Conservation (phyloP, 345 rosid genomes). For the Luvunga scandens region DNA sequence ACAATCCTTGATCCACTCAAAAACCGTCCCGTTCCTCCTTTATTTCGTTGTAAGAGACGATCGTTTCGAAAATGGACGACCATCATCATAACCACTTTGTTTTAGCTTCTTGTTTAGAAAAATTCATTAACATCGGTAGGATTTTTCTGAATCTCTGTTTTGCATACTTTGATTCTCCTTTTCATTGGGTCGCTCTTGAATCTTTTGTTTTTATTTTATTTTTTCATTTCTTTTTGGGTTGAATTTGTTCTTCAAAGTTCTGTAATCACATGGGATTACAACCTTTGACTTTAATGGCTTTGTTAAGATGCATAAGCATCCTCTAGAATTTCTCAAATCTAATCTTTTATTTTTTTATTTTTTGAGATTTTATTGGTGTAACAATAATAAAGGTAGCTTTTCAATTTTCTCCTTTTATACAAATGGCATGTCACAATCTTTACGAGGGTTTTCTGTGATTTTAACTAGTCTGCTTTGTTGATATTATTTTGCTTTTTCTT, state of each 20-base stretch:
- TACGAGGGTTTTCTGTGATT: conserved; percentile 19
- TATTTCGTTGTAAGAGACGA: neutral
- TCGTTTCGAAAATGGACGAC: neutral
- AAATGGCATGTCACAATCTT: neutral
- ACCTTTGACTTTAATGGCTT: conserved; percentile 13
- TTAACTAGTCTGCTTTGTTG: conserved; percentile 1
- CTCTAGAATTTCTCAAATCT: conserved; percentile 12
- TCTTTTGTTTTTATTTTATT: neutral
- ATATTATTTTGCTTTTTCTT: neutral
- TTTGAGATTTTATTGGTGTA: neutral
- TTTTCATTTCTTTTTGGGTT: neutral
- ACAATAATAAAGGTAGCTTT: neutral
- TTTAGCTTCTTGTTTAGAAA: neutral
- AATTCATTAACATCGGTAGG: neutral
- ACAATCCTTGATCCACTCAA: neutral
- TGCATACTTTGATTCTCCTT: neutral
- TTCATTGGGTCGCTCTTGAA: neutral
- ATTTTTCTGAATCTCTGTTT: neutral
- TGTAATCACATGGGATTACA: conserved; percentile 2
- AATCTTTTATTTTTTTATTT: neutral
- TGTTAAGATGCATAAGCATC: conserved; percentile 15
- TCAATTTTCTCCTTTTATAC: neutral
- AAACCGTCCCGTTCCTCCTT: neutral
- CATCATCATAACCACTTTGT: neutral
- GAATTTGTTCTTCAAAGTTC: neutral